These are phyloP conservation scores for Periconia sp. DNA, from an alignment of 2,329 filamentous ascomycete species.

Conservation along the genomic window DNA sequence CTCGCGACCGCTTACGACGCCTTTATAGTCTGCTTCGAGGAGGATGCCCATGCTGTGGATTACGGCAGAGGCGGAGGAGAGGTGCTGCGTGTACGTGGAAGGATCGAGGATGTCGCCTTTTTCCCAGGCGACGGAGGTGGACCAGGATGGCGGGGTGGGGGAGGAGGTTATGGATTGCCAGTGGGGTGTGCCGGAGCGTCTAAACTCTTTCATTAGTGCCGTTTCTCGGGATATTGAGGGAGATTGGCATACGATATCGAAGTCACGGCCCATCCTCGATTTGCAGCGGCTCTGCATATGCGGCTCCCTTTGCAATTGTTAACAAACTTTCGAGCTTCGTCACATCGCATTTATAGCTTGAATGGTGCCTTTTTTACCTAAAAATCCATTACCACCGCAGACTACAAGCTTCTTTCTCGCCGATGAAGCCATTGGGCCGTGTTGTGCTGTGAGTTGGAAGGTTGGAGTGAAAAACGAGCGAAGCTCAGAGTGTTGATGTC, in stretches of 20 bases:
- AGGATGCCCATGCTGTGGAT: slow-evolving; percentile 97
- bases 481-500: slow-evolving; percentile 42
- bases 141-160: slow-evolving; percentile 76
- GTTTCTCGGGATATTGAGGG: too few relatives aligned
- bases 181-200: slow-evolving; percentile 85
- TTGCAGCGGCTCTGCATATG: slow-evolving; percentile 89
- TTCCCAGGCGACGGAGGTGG: slow-evolving; percentile 83
- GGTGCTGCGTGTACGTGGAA: slow-evolving; percentile 75
- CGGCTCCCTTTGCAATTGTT: slow-evolving; percentile 61
- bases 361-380: too few relatives aligned
- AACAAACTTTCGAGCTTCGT: slow-evolving; percentile 8
- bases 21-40: slow-evolving; percentile 97
- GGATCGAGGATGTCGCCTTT: slow-evolving; percentile 87
- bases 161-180: slow-evolving; percentile 83
- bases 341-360: slow-evolving; percentile 11
- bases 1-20: slow-evolving; percentile 81
- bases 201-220: slow-evolving; percentile 47
- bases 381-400: slow-evolving; percentile 90
- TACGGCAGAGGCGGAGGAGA: slow-evolving; percentile 80
- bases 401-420: slow-evolving; percentile 82
- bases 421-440: slow-evolving; percentile 55
- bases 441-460: slow-evolving; percentile 10
- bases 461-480: slow-evolving; percentile 1
- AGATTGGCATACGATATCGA: slow-evolving; percentile 76
- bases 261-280: slow-evolving; percentile 87